Conservation (phyloP, 768 basidiomycete species). For the Boletus subcaerulescens region DNA sequence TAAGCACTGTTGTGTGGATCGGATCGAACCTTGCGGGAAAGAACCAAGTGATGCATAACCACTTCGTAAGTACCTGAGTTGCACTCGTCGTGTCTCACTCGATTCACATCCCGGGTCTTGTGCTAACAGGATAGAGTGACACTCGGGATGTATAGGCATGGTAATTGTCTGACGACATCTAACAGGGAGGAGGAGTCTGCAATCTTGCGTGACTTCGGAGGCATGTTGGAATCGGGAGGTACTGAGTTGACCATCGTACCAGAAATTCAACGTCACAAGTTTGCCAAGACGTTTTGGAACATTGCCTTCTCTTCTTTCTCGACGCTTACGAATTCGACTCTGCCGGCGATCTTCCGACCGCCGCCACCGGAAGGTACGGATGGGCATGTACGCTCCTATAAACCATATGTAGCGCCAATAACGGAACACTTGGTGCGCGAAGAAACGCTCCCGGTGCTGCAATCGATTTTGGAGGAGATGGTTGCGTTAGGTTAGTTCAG, state of each 20-base stretch:
- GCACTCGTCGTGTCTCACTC: background rate
- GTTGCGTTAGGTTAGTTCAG: slow-evolving; percentile 36
- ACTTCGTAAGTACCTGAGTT: slow-evolving; percentile 43
- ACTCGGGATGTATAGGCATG: slow-evolving; percentile 54
- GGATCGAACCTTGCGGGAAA: slow-evolving; percentile 45
- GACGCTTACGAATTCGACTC: slow-evolving; percentile 47
- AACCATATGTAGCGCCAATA: slow-evolving; percentile 38
- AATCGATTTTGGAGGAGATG: slow-evolving; percentile 45
- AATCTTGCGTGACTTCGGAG: slow-evolving; percentile 44
- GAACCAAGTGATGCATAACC: slow-evolving; percentile 49
- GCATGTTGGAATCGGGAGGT: slow-evolving; percentile 47
- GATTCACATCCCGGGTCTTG: background rate
- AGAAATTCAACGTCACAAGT: slow-evolving; percentile 64
- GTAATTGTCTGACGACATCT: slow-evolving; percentile 36
- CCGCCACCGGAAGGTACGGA: slow-evolving; percentile 10
- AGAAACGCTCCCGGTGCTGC: slow-evolving; percentile 47
- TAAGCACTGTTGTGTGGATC: slow-evolving; percentile 56
- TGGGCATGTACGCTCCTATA: slow-evolving; percentile 33
- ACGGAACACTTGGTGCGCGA: slow-evolving; percentile 42
- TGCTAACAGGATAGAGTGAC: slow-evolving; percentile 37
- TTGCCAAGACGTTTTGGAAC: slow-evolving; percentile 65
- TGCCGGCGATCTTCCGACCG: slow-evolving; percentile 50
- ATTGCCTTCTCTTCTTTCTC: slow-evolving; percentile 51
- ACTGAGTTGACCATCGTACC: slow-evolving; percentile 44
- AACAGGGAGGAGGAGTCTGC: slow-evolving; percentile 43